A percentile compares a stretch with the other conserved stretches of the same genome.
phyloP scores from a whole-genome alignment of 2,329 filamentous ascomycete species.

The Bipolaris gigantea region DNA sequence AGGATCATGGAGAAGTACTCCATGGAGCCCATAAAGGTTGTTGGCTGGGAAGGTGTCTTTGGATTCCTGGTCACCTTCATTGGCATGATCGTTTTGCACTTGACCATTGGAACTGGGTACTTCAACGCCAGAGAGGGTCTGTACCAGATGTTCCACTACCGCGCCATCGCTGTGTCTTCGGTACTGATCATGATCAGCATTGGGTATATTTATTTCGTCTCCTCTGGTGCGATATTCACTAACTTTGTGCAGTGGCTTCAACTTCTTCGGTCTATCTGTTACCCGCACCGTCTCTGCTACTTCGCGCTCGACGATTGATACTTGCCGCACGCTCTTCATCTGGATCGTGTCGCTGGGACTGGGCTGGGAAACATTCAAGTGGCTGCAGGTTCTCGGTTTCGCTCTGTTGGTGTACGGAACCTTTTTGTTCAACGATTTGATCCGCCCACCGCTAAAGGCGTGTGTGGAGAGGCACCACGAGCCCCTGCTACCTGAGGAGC shows the following conservation, averaged over 20 bases:
- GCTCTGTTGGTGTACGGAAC: slow-evolving; percentile 91
- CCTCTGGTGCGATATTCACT: slow-evolving; percentile 9
- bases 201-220: slow-evolving; percentile 62
- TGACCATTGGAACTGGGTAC: slow-evolving; percentile 76
- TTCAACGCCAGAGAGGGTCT: slow-evolving; percentile 90
- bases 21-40: slow-evolving; percentile 85
- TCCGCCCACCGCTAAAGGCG: slow-evolving; percentile 76
- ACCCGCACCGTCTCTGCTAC: slow-evolving; percentile 89
- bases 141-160: slow-evolving; percentile 74
- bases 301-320: slow-evolving; percentile 93
- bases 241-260: slow-evolving; percentile 72
- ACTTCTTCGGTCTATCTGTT: slow-evolving; percentile 96
- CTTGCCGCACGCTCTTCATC: slow-evolving; percentile 95
- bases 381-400: slow-evolving; percentile 90
- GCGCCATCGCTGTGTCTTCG: slow-evolving; percentile 72
- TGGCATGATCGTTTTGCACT: slow-evolving; percentile 78
- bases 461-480: slow-evolving; percentile 61
- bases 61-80: slow-evolving; percentile 79
- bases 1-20: slow-evolving; percentile 80
- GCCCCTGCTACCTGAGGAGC: slow-evolving; percentile 76
- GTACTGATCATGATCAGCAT: slow-evolving; percentile 97
- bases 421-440: slow-evolving; percentile 92
- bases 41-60: slow-evolving; percentile 95
- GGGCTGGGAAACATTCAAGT: slow-evolving; percentile 97
- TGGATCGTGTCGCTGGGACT: slow-evolving; percentile 93